Evolutionary conservation across 768 basidiomycete genomes (phyloP), one percentile per base, ranked within the genome.

Genomic region (Steccherinum ochraceum): DNA sequence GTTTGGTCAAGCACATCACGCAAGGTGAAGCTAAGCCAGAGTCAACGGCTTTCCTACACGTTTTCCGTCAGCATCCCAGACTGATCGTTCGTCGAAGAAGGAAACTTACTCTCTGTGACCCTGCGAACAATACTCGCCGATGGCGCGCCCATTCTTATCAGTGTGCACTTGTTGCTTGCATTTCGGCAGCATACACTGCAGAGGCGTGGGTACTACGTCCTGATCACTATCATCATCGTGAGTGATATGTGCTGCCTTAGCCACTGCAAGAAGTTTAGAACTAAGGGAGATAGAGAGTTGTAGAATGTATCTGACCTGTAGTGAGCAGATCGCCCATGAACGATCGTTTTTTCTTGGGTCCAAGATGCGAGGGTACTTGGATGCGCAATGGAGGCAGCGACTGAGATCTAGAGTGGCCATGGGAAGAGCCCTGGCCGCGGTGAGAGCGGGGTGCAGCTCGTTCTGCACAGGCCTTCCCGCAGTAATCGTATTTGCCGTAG

Each of bases 1-100:
- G 83, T 53, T 77, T 67, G 40, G 67, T 69, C 58, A 80, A 64
- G 58, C 83, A 86, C 80, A 84, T 79, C 58, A 86, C 83, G 55
- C 83, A 84, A 10, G 77, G 73, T 12, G 69, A 60, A 26, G 68
- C 76, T 26, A 82, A 56, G 24, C 81, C 79, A 16, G 72, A 65
- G 13, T 61, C 65, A 12, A 84, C 81, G 0, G 81, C 81, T 58
- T 84, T 80, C 64, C 83, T 84, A 49, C 19, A 35, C n/a, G n/a
- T n/a, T n/a, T n/a, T n/a, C n/a, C n/a, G n/a, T n/a, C n/a, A n/a
- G n/a, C n/a, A n/a, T n/a, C n/a, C n/a, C n/a, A 42, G 13, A 45
- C 56, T 50, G 19, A 44, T 50, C 51, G 59, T 49, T 52, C 20
- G 45, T 26, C 24, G 49, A 52, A 26, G 10, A 27, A 55, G 40